phyloP scores from a whole-genome alignment of 2,329 filamentous ascomycete species.

The Hypoxylon sp. region DNA sequence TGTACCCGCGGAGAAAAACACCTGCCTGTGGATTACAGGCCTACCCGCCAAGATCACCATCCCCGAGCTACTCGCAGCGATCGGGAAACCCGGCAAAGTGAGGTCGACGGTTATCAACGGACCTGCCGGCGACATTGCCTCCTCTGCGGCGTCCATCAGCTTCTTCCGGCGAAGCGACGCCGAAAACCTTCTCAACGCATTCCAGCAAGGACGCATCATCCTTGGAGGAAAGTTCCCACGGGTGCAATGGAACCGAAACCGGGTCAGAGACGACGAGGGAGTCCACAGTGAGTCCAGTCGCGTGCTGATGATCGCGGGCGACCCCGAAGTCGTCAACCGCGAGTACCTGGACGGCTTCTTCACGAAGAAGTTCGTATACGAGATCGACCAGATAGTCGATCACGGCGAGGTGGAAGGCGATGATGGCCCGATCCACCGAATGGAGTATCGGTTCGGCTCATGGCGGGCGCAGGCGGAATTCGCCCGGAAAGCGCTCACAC shows the following conservation, averaged over 20 bases:
- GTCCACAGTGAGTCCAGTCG: too few relatives aligned
- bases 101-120: constrained; percentile 20
- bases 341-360: constrained; percentile 13
- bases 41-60: constrained; percentile 5
- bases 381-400: constrained; percentile 18
- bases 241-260: constrained; percentile 26
- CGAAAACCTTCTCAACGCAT: neutral
- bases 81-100: constrained; percentile 15
- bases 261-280: neutral
- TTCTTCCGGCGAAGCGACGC: constrained; percentile 24
- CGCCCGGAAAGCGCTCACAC: constrained; percentile 3
- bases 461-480: constrained; percentile 21
- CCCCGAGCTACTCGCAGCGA: neutral
- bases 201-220: neutral
- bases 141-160: constrained; percentile 17
- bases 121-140: neutral
- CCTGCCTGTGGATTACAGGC: constrained; percentile 23
- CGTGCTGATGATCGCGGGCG: constrained; percentile 20
- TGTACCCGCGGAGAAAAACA: constrained; percentile 21
- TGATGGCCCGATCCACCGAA: constrained; percentile 6
- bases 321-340: constrained; percentile 14
- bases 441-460: constrained; percentile 31
- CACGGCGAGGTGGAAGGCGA: constrained; percentile 7
- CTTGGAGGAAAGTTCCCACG: neutral
- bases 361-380: constrained; percentile 18